Evolutionary conservation across 495 filamentous ascomycete species (phyloP), one percentile per base, ranked within the genome.

Genomic region (Pyrenopolyporus hunteri): DNA sequence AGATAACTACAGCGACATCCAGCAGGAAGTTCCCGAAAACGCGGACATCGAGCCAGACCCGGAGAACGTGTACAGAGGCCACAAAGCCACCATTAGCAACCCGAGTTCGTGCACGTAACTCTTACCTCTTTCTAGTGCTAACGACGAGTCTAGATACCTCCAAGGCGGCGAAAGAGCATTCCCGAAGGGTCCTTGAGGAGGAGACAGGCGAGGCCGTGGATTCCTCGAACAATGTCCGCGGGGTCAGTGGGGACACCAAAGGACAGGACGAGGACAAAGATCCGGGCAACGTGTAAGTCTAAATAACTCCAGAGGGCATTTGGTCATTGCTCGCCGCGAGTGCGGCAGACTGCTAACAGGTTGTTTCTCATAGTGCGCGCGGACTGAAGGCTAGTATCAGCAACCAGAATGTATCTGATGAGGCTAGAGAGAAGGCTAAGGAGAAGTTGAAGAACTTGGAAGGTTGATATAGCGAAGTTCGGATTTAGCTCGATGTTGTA

Each of bases 11-110:
- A 59, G 35, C 35, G 54, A 69, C 29, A 55, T 69, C 33, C 57
- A 64, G 29, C 51, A 63, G 29, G 66, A 69, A 29, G 63, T 66
- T 39, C 40, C 53, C 3, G 35, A 6, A 44, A 20, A 13, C 7
- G 66, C 52, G 5, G 63, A 66, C 10, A 52, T 13, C 1, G 49
- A 46, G 1, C 45, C 19, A 14, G 66, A 76, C 56, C 51, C 61
- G 28, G 75, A 78, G 39, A 79, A 79, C 49, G 68, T 79, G 35
- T 66, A 77, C 37, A 73, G 79, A 45, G 79, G 76, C 32, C 78
- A 81, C 73, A 81, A 80, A 66, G 78, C 79, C 20, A 79, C 74
- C 42, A 59, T 81, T 33, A 70, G 69, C 63, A 80, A 82, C 45
- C 78, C 78, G 26, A 68, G 78, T 81, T 40, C 31, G 70, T 44